Base-by-base conservation (phyloP, 768 basidiomycete genomes). In the Cystofilobasidium ferigula region DNA sequence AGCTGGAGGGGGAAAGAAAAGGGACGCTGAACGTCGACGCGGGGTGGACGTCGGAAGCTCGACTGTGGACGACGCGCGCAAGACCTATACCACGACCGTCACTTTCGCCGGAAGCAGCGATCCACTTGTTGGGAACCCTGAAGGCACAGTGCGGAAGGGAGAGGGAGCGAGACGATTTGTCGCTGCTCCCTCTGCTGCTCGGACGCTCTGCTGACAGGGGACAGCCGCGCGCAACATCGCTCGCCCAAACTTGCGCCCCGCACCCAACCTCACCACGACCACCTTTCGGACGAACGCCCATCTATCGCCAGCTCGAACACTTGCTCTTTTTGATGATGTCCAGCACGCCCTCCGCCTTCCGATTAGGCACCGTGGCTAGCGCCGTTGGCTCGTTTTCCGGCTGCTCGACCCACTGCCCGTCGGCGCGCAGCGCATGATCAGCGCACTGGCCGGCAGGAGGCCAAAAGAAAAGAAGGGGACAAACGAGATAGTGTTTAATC, bases 371-470 rank as follows among this genome's bases (percentile, higher is more conserved):
- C 56, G 76, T 62, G 16, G 76, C 76, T 18, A 77, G 61, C 2
- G 76, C 76, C 0, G 76, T 77, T 0, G 76, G 74, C 32, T 64
- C 68, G 62, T 73, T 71, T 54, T 76, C 76, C 9, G 76, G 76
- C 53, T 75, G 72, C 67, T 76, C 76, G 34, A 73, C 71, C 76
- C 76, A 76, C 70, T 71, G 42, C 34, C 18, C 26, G 22, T 10
- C 8, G 22, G 34, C 28, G 54, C 32, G 8, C 3, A 56, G 30
- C 20, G 7, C 3, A 12, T 18, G 30, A 8, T 16, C 54, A 1
- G 16, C 12, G 7, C 20, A 34, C 12, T 4, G 30, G n/a, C 9
- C 43, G 47, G 43, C 12, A 57, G n/a, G 16, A n/a, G 28, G 40
- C 12, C 24, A n/a, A 5, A 20, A 24, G 5, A 26, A 13, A 34